phyloP scores from a whole-genome alignment of 2,329 filamentous ascomycete genomes.

The Zarea fungicola region DNA sequence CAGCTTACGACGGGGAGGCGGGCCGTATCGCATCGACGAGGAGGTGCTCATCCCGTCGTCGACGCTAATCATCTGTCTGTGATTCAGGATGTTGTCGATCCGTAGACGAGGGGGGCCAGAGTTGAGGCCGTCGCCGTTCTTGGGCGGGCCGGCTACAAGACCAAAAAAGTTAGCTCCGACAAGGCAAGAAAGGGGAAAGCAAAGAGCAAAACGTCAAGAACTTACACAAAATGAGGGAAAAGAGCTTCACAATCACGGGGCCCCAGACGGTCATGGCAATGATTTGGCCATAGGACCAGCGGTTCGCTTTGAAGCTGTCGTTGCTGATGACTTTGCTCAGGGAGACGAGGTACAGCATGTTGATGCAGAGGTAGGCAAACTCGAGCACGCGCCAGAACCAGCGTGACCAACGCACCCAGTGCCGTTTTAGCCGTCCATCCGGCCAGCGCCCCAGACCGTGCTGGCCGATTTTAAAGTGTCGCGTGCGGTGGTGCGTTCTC shows the following conservation, averaged over 20 bases:
- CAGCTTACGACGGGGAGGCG: background rate
- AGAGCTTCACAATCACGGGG: constrained; percentile 35
- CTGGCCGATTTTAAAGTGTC: constrained; percentile 26
- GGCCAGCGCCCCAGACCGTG: constrained; percentile 29
- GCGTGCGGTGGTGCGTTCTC: constrained; percentile 29
- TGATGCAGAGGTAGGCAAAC: constrained; percentile 31
- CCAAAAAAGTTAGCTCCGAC: background rate
- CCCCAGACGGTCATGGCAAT: constrained; percentile 36
- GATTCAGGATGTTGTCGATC: constrained; percentile 35
- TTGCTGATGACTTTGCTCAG: constrained; percentile 30
- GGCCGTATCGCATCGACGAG: constrained; percentile 2
- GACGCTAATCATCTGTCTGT: constrained; percentile 19
- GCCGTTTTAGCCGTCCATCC: constrained; percentile 22
- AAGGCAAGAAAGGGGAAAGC: too few relatives aligned
- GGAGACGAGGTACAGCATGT: constrained; percentile 34
- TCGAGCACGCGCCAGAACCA: constrained; percentile 33
- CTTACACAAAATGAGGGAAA: constrained; percentile 33
- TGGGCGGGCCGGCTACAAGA: constrained; percentile 30
- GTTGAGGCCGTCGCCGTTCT: constrained; percentile 31
- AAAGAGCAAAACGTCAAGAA: too few relatives aligned
- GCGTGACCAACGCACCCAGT: constrained; percentile 25
- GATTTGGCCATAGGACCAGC: constrained; percentile 34
- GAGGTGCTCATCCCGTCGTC: constrained; percentile 12
- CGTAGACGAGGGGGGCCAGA: constrained; percentile 33
- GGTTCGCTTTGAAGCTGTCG: constrained; percentile 30